A percentile compares a stretch with the other conserved stretches of the same genome.
Conservation (phyloP, 805 yeast species). For the Saccharomycopsis selenospora region DNA sequence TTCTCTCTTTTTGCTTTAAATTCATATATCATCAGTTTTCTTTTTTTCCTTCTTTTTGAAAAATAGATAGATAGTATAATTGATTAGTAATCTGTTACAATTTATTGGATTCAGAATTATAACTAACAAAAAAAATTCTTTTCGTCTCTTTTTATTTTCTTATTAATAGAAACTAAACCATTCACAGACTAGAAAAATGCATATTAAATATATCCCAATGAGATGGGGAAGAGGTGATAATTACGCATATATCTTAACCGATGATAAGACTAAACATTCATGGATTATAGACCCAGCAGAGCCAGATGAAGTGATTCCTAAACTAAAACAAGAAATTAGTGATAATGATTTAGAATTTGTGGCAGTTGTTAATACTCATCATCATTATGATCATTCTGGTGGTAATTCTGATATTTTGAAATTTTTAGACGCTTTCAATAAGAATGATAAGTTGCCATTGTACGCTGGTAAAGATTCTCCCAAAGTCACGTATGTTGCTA, state of each 20-base stretch:
- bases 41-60: no score
- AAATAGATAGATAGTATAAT: no score
- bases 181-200: slow-evolving; percentile 54
- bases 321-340: slow-evolving; percentile 7
- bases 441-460: slow-evolving; percentile 47
- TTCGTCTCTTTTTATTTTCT: no score
- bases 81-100: no score
- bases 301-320: slow-evolving; percentile 46
- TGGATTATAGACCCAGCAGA: slow-evolving; percentile 93
- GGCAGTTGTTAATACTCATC: slow-evolving; percentile 92
- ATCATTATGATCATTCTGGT: slow-evolving; percentile 91
- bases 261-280: slow-evolving; percentile 55
- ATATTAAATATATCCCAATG: slow-evolving; percentile 76
- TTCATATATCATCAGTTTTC: no score
- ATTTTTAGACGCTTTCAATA: slow-evolving; percentile 23
- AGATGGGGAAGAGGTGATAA: slow-evolving; percentile 94
- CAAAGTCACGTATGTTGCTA: slow-evolving; percentile 61
- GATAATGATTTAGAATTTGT: slow-evolving; percentile 39
- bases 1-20: no score
- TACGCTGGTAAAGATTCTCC: slow-evolving; percentile 85
- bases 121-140: no score
- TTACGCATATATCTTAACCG: slow-evolving; percentile 74
- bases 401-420: slow-evolving; percentile 48
- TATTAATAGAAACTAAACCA: no score
- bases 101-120: no score